A percentile compares a stretch with the other conserved stretches of the same genome.
Evolutionary conservation across 78 protist genomes (phyloP).

Genomic region (Emiliania huxleyi): DNA sequence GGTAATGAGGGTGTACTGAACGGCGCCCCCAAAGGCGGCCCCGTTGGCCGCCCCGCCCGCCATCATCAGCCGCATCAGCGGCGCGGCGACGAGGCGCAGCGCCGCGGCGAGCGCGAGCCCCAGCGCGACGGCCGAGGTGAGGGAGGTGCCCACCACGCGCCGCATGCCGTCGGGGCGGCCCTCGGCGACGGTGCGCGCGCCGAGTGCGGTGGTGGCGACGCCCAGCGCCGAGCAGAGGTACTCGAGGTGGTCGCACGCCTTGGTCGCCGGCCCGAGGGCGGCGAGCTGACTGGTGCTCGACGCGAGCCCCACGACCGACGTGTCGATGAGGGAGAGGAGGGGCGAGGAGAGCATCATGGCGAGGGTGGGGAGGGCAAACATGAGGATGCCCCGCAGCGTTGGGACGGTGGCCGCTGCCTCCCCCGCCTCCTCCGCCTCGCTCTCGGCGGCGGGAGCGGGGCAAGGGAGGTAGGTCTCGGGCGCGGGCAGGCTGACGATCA

Average conservation of each 20-base stretch:
- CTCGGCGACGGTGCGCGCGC: not conserved
- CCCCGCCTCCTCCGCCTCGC: too few relatives aligned
- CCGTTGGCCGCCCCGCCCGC: not conserved
- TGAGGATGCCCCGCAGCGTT: not conserved
- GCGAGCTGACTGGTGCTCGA: not conserved
- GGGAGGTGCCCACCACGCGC: not conserved
- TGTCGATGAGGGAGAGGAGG: not conserved
- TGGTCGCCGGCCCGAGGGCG: not conserved
- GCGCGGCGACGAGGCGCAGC: not conserved
- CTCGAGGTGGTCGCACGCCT: not conserved
- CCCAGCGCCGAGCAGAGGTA: not conserved
- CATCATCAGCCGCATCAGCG: not conserved
- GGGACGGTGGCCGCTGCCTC: too few relatives aligned
- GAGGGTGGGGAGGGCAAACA: not conserved
- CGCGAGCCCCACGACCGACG: not conserved
- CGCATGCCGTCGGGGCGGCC: not conserved
- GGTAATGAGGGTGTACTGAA: not conserved
- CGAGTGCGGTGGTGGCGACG: not conserved
- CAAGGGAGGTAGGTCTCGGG: too few relatives aligned
- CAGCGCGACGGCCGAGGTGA: not conserved
- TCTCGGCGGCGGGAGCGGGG: too few relatives aligned
- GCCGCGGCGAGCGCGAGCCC: not conserved
- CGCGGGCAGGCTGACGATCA: too few relatives aligned
- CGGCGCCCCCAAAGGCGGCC: not conserved
- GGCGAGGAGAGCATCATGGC: not conserved